Conservation (phyloP, 495 filamentous ascomycete species). For the Penicillium arizonense region DNA sequence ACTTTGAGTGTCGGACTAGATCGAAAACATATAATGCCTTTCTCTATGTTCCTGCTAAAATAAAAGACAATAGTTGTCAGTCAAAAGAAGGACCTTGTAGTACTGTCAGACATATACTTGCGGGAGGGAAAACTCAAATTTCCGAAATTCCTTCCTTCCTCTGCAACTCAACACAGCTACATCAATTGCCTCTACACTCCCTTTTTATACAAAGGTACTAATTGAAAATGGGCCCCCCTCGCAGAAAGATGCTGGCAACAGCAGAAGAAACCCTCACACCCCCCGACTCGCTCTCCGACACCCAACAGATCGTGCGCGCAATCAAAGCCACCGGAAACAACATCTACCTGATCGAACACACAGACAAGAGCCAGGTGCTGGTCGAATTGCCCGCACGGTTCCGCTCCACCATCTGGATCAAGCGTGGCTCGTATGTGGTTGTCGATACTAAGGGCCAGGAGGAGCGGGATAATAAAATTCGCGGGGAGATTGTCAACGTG, state of each 20-base stretch:
- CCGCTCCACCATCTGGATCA: conserved; percentile 88
- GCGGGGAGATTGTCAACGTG: conserved; percentile 89
- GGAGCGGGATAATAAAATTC: conserved; percentile 72
- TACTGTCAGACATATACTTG: not conserved
- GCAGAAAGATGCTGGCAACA: conserved; percentile 70
- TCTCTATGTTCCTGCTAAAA: not conserved
- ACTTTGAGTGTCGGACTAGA: no score
- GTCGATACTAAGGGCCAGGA: conserved; percentile 68
- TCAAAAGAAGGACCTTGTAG: not conserved
- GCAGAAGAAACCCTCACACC: conserved; percentile 74
- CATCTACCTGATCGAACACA: conserved; percentile 71
- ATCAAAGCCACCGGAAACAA: conserved; percentile 84
- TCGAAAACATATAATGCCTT: not conserved
- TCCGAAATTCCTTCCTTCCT: conserved; percentile 3
- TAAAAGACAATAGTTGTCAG: not conserved
- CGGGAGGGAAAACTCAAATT: conserved; percentile 10
- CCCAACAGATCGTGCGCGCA: conserved; percentile 71
- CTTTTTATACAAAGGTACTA: not conserved
- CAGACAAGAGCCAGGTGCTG: conserved; percentile 52
- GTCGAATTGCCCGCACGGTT: conserved; percentile 80
- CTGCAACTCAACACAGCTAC: not conserved
- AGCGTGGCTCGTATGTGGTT: conserved; percentile 80
- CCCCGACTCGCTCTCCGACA: conserved; percentile 59
- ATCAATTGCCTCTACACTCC: not conserved
- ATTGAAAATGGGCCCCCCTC: conserved; percentile 65